A percentile compares a stretch with the other conserved stretches of the same genome.
Conservation (phyloP, 768 basidiomycete species). For the Pholiota molesta region DNA sequence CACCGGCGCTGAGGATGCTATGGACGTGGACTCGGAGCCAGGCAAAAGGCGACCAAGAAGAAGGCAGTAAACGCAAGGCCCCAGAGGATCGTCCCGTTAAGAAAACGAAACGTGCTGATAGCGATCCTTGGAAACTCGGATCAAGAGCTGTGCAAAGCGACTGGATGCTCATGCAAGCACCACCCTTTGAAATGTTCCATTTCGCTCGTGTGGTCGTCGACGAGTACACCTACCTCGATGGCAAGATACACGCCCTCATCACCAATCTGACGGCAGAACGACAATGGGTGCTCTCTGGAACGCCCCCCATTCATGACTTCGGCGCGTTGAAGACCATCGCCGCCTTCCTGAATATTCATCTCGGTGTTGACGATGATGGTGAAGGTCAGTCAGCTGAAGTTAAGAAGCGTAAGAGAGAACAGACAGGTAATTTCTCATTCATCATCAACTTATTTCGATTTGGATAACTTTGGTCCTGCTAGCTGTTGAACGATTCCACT, state of each 20-base stretch:
- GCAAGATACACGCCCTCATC: constrained; percentile 76
- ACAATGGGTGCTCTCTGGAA: constrained; percentile 96
- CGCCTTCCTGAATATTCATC: constrained; percentile 85
- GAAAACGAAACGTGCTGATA: constrained; percentile 65
- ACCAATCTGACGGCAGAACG: constrained; percentile 76
- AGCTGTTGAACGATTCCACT: constrained; percentile 94
- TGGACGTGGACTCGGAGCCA: constrained; percentile 65
- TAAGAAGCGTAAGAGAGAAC: constrained; percentile 81
- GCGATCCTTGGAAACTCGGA: constrained; percentile 79
- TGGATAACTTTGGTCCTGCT: constrained; percentile 17
- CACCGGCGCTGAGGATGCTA: constrained; percentile 39
- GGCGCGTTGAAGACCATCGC: constrained; percentile 89
- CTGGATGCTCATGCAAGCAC: constrained; percentile 79
- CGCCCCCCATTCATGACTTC: constrained; percentile 92
- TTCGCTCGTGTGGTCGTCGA: constrained; percentile 89
- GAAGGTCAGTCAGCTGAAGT: constrained; percentile 76
- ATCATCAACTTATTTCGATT: neutral
- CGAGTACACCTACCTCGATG: constrained; percentile 92
- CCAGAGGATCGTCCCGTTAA: constrained; percentile 47
- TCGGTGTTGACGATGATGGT: constrained; percentile 88
- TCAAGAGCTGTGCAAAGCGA: constrained; percentile 63
- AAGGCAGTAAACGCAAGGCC: constrained; percentile 41
- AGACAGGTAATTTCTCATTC: constrained; percentile 63
- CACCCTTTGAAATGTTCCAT: constrained; percentile 92
- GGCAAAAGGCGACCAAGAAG: constrained; percentile 4